Conservation (phyloP, 2,329 filamentous ascomycete species). For the Ceratocystis variospora region DNA sequence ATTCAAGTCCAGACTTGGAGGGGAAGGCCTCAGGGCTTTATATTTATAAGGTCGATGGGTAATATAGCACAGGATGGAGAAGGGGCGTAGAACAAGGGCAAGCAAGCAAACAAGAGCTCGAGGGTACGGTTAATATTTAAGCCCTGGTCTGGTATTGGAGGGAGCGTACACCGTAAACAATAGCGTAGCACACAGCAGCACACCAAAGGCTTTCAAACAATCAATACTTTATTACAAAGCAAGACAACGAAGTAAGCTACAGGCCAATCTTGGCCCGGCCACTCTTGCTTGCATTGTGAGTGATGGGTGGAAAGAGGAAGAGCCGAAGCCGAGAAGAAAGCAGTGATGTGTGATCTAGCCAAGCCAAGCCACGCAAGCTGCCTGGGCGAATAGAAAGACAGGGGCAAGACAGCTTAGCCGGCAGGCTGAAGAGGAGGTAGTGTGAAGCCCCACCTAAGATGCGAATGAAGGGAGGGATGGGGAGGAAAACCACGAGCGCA, state of each 20-base stretch:
- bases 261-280: not conserved
- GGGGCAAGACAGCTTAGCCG: not conserved
- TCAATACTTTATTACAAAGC: not conserved
- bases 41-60: not conserved
- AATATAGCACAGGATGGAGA: not conserved
- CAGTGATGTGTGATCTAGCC: not conserved
- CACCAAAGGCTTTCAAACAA: not conserved
- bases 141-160: not conserved
- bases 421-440: not conserved
- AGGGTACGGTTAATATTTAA: conserved; percentile 6
- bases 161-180: too few relatives aligned
- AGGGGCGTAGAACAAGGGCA: not conserved
- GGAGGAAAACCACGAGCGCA: not conserved
- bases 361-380: conserved; percentile 5
- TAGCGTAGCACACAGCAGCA: too few relatives aligned
- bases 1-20: not conserved
- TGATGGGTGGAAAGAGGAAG: not conserved
- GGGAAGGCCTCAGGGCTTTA: not conserved
- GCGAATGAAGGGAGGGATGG: not conserved
- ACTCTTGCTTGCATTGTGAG: not conserved
- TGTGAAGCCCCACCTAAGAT: not conserved
- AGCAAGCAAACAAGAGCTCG: not conserved
- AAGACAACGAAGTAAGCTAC: not conserved
- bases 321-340: not conserved
- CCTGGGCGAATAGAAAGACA: not conserved